phyloP scores from a whole-genome alignment of 108 stramenopile genomes.

The Cylindrotheca fusiformis region DNA sequence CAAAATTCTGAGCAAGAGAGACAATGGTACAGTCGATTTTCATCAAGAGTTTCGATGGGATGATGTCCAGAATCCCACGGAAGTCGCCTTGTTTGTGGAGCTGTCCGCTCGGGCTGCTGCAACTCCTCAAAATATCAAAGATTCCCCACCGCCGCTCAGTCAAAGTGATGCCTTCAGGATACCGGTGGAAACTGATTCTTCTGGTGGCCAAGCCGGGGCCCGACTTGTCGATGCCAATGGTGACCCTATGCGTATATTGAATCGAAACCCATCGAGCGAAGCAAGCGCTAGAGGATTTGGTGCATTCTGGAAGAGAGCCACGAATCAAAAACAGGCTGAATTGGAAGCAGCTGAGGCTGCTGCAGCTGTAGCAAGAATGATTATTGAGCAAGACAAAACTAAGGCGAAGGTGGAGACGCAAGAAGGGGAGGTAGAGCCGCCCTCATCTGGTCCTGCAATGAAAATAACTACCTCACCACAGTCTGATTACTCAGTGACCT shows the following conservation, averaged over 20 bases:
- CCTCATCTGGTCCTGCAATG: background rate
- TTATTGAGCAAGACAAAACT: constrained; percentile 27
- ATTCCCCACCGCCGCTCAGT: constrained; percentile 24
- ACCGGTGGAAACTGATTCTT: background rate
- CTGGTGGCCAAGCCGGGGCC: background rate
- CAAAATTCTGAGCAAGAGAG: constrained; percentile 43
- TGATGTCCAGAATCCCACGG: constrained; percentile 30
- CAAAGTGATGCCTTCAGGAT: background rate
- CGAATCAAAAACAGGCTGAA: constrained; percentile 15
- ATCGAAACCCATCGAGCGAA: background rate
- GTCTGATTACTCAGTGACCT: constrained; percentile 21
- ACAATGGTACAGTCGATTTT: constrained; percentile 65
- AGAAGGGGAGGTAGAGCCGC: background rate
- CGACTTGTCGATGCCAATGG: background rate
- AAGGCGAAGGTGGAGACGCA: background rate
- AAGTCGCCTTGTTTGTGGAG: constrained; percentile 50
- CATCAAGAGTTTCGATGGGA: constrained; percentile 86
- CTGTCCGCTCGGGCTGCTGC: constrained; percentile 46
- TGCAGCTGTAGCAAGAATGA: constrained; percentile 36
- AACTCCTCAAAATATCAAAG: constrained; percentile 33
- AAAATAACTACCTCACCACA: constrained; percentile 8
- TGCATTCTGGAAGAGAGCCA: constrained; percentile 13
- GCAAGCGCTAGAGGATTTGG: constrained; percentile 8
- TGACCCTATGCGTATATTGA: background rate
- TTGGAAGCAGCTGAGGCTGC: constrained; percentile 47